Evolutionary conservation across 1,139 yeast genomes (phyloP).

Genomic region (Candida albicans): DNA sequence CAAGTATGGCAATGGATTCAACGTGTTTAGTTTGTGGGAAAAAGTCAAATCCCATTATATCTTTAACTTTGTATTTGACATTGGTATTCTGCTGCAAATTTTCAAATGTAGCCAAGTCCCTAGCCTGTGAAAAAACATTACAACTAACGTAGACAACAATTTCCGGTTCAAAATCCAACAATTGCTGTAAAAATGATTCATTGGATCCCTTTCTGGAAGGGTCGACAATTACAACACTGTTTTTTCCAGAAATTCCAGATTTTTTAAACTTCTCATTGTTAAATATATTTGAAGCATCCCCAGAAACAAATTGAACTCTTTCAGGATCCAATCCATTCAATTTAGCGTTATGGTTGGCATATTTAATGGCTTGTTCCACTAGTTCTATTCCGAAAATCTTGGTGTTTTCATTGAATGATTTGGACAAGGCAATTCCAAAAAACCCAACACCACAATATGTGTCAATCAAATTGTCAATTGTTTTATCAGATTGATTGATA

Average conservation of each 20-base stretch:
- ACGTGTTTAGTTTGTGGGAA: constrained; percentile 52
- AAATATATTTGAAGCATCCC: constrained; percentile 40
- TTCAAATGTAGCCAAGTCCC: constrained; percentile 37
- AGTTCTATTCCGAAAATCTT: constrained; percentile 48
- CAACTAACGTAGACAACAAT: constrained; percentile 45
- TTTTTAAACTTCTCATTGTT: constrained; percentile 23
- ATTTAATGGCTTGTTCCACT: constrained; percentile 31
- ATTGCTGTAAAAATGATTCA: constrained; percentile 32
- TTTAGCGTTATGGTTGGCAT: constrained; percentile 42
- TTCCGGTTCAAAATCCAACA: constrained; percentile 38
- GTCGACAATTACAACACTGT: constrained; percentile 44
- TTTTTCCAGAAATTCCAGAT: constrained; percentile 28
- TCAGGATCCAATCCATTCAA: constrained; percentile 36
- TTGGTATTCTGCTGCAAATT: constrained; percentile 20
- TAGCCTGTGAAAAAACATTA: constrained; percentile 48
- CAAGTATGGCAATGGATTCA: constrained; percentile 43
- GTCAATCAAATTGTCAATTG: constrained; percentile 37
- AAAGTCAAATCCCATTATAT: constrained; percentile 45
- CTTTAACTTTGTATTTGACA: constrained; percentile 28
- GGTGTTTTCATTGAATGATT: constrained; percentile 25
- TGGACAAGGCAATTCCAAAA: constrained; percentile 41
- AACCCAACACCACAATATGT: constrained; percentile 51
- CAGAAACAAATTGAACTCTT: constrained; percentile 36
- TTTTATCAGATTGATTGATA: constrained; percentile 13
- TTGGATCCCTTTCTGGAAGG: constrained; percentile 49